Base-by-base conservation (phyloP, 306 rosid genomes). In the Prunus salicina region DNA sequence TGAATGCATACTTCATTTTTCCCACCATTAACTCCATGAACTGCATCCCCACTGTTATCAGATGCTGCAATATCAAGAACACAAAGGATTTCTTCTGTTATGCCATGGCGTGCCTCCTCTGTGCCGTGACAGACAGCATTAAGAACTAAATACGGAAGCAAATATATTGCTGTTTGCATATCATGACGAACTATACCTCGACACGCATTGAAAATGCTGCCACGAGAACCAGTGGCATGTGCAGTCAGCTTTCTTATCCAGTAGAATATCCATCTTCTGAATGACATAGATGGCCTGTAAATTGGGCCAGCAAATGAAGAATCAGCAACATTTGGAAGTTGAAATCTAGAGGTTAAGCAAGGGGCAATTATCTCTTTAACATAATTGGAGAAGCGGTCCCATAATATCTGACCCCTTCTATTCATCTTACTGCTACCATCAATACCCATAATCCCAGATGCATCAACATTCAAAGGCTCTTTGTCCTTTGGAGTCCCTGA, bases 321-420 rank as follows among this genome's bases (percentile, higher is more conserved):
- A 78, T 92, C 97, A 27, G 88, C 79, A 78, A 86, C 88, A 75
- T 80, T 86, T 64, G 91, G 96, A 82, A 95, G 96, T 79, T 90
- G 96, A 85, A 92, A 90, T 86, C 92, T 90, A 74, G 98, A 90
- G 77, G 98, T 92, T 82, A 95, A 85, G 81, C 95, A 95, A 52
- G 98, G 98, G 56, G 97, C 98, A 86, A 95, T 92, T 65, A 95
- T 95, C 86, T 92, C 98, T 87, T 92, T 90, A 69, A 95, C 97
- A 76, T 95, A 95, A 82, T 88, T 86, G 80, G 96, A 92, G 85
- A 95, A 95, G 51, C 97, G 86, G 76, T 91, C 90, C 98, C 98
- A 95, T 79, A 95, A 88, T 83, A 75, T 90, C 86, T 90, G 97
- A 81, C 97, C 98, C 84, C 98, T 88, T 78, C 86, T 86, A 76